These are phyloP conservation scores for Trametes maxima DNA, from an alignment of 768 basidiomycete genomes.

Conservation along the genomic window DNA sequence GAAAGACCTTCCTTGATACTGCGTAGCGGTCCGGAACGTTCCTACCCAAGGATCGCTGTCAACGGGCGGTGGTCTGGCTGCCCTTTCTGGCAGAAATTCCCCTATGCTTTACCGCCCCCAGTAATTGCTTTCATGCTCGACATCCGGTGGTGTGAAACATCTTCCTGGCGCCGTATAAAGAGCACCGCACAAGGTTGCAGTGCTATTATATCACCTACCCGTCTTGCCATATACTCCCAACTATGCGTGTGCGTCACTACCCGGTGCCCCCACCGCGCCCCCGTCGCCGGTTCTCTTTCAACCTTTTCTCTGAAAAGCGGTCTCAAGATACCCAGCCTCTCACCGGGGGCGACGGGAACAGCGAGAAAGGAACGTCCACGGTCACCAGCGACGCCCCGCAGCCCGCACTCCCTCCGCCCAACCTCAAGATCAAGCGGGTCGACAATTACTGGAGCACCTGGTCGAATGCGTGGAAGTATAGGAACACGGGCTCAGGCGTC, in stretches of 20 bases:
- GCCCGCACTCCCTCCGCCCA: constrained; percentile 40
- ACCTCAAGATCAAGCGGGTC: constrained; percentile 60
- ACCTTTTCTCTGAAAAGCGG: constrained; percentile 2
- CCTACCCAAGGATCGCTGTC: too few relatives aligned
- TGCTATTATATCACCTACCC: background rate
- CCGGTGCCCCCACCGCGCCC: constrained; percentile 7
- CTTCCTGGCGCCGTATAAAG: background rate
- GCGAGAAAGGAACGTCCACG: background rate
- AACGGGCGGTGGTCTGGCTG: too few relatives aligned
- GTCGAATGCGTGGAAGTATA: constrained; percentile 59
- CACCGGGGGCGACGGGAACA: background rate
- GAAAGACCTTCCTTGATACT: too few relatives aligned
- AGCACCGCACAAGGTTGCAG: too few relatives aligned
- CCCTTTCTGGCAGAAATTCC: too few relatives aligned
- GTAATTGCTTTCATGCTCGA: too few relatives aligned
- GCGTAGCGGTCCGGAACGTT: too few relatives aligned
- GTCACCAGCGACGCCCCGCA: background rate
- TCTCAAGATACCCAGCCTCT: constrained; percentile 1
- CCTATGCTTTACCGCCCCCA: too few relatives aligned
- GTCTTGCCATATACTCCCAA: background rate
- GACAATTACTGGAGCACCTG: constrained; percentile 62
- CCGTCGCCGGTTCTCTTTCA: background rate
- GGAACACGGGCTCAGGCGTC: constrained; percentile 59
- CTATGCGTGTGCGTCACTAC: constrained; percentile 13
- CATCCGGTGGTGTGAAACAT: background rate